phyloP scores from a whole-genome alignment of 495 filamentous ascomycete genomes.

The Aspergillus campestris region DNA sequence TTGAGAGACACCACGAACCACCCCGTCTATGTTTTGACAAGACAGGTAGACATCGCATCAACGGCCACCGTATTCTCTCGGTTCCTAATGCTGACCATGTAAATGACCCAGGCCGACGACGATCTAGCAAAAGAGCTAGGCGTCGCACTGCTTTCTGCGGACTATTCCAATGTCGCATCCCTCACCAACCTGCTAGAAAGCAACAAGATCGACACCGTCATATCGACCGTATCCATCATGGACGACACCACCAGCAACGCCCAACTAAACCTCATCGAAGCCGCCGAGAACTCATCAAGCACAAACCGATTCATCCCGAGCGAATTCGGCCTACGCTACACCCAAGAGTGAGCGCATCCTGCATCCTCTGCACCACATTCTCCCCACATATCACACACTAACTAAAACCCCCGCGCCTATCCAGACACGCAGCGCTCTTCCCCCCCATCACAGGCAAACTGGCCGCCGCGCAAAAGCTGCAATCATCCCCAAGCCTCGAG shows the following conservation, averaged over 20 bases:
- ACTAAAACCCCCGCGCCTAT: conserved; percentile 18
- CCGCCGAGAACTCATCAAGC: conserved; percentile 33
- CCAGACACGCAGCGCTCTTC: conserved; percentile 6
- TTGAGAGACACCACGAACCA: conserved; percentile 29
- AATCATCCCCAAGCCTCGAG: conserved; percentile 25
- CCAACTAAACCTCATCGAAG: conserved; percentile 41
- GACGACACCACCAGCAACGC: conserved; percentile 23
- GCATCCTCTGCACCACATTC: too few species aligned
- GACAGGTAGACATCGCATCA: conserved; percentile 13
- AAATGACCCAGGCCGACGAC: too few species aligned
- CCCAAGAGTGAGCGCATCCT: conserved; percentile 28
- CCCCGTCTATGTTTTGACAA: conserved; percentile 35
- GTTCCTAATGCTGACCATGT: neutral
- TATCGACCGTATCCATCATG: conserved; percentile 39
- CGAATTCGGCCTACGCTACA: conserved; percentile 38
- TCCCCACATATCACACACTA: too few species aligned
- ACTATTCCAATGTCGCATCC: conserved; percentile 34
- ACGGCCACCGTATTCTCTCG: conserved; percentile 13
- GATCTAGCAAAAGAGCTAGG: too few species aligned
- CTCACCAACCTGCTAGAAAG: conserved; percentile 34
- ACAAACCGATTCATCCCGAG: conserved; percentile 44
- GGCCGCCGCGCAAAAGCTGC: conserved; percentile 21
- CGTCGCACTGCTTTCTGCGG: neutral
- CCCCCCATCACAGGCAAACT: conserved; percentile 30
- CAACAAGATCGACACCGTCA: conserved; percentile 42